Percentiles rank a stretch among this genome's conserved stretches.
Evolutionary conservation across 1,284 basidiomycete genomes (phyloP).

Genomic region (Cryptococcus sp.): DNA sequence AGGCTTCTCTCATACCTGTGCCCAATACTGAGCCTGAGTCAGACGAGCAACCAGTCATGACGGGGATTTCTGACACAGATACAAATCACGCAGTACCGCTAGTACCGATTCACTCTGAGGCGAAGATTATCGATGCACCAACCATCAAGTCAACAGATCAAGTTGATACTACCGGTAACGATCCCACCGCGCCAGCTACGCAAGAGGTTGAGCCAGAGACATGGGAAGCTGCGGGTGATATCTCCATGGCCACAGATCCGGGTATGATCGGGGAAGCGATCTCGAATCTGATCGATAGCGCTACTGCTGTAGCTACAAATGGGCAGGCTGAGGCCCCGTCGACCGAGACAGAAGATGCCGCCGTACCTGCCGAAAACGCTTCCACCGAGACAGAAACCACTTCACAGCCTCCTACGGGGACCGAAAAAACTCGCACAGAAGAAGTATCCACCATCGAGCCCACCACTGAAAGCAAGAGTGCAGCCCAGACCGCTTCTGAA

Average conservation of each 20-base stretch:
- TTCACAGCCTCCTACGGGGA: background rate
- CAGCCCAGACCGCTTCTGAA: background rate
- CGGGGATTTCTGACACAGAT: no score
- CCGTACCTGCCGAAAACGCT: background rate
- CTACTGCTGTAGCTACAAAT: background rate
- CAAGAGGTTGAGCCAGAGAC: background rate
- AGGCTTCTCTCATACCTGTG: background rate
- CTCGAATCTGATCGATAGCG: background rate
- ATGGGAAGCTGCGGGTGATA: conserved; percentile 15
- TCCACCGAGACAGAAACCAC: background rate
- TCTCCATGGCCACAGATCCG: conserved; percentile 30
- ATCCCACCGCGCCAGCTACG: background rate
- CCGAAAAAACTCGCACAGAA: background rate
- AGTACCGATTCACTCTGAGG: no score
- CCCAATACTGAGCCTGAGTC: no score
- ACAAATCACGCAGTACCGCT: no score
- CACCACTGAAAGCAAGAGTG: background rate
- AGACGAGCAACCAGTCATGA: no score
- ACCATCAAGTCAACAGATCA: background rate
- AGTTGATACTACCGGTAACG: background rate
- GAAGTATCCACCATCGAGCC: background rate
- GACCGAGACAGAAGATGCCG: background rate
- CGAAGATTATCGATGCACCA: background rate
- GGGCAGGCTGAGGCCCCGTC: background rate
- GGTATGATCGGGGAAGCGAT: conserved; percentile 8